A percentile compares a stretch with the other conserved stretches of the same genome.
Evolutionary conservation across 1,284 basidiomycete genomes (phyloP).

Genomic region (Leccinum olivaceoglutinosum): DNA sequence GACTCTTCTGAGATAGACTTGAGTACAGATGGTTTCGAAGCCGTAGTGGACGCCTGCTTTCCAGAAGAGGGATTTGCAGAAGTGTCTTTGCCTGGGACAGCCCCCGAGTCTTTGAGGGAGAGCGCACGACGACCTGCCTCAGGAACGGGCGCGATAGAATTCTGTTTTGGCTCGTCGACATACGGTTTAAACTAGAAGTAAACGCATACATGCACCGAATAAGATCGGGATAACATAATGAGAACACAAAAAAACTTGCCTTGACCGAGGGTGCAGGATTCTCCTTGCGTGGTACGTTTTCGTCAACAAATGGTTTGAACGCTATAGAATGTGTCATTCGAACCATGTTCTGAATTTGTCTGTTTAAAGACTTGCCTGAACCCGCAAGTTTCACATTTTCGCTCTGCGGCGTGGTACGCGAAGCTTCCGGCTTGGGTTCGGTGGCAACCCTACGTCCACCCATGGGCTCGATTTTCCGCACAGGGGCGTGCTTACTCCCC

Average conservation of each 20-base stretch:
- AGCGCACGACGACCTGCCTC: conserved; percentile 33
- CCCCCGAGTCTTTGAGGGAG: conserved; percentile 32
- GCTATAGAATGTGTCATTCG: conserved; percentile 27
- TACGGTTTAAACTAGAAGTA: conserved; percentile 42
- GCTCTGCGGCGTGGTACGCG: conserved; percentile 33
- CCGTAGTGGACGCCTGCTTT: conserved; percentile 15
- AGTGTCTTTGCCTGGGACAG: conserved; percentile 25
- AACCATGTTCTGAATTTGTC: neutral
- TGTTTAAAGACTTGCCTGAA: conserved; percentile 30
- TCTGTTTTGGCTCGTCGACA: conserved; percentile 35
- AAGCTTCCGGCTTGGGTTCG: conserved; percentile 20
- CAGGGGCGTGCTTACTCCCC: conserved; percentile 67
- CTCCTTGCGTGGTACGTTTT: conserved; percentile 44
- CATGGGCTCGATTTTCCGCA: conserved; percentile 54
- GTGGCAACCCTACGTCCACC: conserved; percentile 22
- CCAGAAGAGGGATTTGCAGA: conserved; percentile 7
- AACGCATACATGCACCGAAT: neutral
- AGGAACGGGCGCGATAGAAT: conserved; percentile 20
- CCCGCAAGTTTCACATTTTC: conserved; percentile 38
- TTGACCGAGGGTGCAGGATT: conserved; percentile 45
- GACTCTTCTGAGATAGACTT: conserved; percentile 28
- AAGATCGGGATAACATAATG: neutral
- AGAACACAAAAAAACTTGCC: conserved; percentile 27
- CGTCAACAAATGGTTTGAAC: conserved; percentile 59
- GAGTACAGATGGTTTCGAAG: conserved; percentile 29